These are phyloP conservation scores for Podospora fimiseda DNA, from an alignment of 495 filamentous ascomycete species.

Conservation along the genomic window DNA sequence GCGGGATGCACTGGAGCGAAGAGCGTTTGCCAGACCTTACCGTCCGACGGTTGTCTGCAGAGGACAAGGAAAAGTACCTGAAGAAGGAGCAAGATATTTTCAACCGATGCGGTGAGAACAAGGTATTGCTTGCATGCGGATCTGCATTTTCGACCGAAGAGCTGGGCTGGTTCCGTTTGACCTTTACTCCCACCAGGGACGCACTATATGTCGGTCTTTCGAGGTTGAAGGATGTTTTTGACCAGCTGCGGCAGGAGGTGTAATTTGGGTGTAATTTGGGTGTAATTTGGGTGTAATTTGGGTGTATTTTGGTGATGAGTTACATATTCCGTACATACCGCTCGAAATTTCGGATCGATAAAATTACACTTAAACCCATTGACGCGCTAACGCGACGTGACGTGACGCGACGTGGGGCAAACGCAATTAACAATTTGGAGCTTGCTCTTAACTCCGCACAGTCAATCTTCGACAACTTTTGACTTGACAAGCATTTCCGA, in stretches of 20 bases:
- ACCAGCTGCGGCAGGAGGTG: constrained; percentile 5
- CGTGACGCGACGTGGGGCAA: constrained; percentile 18
- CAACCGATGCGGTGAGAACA: constrained; percentile 31
- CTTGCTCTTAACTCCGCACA: no score
- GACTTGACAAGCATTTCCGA: no score
- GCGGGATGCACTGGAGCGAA: background rate
- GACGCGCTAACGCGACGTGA: background rate
- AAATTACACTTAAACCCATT: no score
- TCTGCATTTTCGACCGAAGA: constrained; percentile 38
- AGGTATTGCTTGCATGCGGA: constrained; percentile 40
- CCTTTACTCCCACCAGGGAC: constrained; percentile 35
- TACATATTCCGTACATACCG: no score
- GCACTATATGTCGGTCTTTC: constrained; percentile 34
- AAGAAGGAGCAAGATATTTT: constrained; percentile 21
- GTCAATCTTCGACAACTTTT: no score
- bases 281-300: no score
- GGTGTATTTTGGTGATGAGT: no score
- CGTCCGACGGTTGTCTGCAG: background rate
- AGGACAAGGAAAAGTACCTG: constrained; percentile 3
- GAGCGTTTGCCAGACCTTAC: background rate
- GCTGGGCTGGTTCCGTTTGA: constrained; percentile 48
- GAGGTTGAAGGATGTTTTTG: constrained; percentile 5
- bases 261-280: no score
- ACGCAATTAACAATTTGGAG: no score
- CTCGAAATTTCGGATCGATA: no score